Evolutionary conservation across 352 stramenopile species (phyloP).

Genomic region (Phytophthora multivora): DNA sequence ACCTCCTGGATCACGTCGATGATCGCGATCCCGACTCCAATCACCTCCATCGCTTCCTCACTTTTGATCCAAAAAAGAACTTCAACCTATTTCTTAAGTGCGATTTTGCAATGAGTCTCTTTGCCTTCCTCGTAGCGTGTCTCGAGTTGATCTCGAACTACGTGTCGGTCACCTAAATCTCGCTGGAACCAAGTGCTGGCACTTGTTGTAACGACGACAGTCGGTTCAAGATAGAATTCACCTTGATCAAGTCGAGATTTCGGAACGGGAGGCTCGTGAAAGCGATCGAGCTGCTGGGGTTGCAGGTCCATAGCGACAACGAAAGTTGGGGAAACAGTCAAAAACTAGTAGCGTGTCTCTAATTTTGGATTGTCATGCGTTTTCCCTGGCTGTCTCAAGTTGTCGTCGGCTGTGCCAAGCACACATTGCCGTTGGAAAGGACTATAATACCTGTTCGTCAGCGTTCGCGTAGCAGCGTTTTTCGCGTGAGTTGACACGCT

Average conservation of each 20-base stretch:
- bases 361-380: too few species aligned
- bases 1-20: conserved; percentile 75
- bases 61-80: background rate
- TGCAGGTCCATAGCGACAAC: conserved; percentile 13
- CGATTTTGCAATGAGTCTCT: too few species aligned
- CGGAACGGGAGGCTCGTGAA: too few species aligned
- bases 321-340: conserved; percentile 2
- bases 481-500: conserved; percentile 9
- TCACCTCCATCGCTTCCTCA: conserved; percentile 40
- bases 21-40: conserved; percentile 70
- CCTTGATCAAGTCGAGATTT: background rate
- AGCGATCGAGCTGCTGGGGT: background rate
- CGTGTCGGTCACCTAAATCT: background rate
- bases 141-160: conserved; percentile 2
- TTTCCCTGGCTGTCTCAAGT: too few species aligned
- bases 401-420: too few species aligned
- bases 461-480: background rate
- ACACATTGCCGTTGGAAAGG: too few species aligned
- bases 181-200: background rate
- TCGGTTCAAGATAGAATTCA: conserved; percentile 4
- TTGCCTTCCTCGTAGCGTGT: too few species aligned
- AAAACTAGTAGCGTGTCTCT: too few species aligned
- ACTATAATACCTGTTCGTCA: background rate
- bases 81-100: conserved; percentile 33
- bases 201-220: conserved; percentile 3